These are phyloP conservation scores for Daldinia concentrica DNA, from an alignment of 495 filamentous ascomycete species.

Conservation along the genomic window DNA sequence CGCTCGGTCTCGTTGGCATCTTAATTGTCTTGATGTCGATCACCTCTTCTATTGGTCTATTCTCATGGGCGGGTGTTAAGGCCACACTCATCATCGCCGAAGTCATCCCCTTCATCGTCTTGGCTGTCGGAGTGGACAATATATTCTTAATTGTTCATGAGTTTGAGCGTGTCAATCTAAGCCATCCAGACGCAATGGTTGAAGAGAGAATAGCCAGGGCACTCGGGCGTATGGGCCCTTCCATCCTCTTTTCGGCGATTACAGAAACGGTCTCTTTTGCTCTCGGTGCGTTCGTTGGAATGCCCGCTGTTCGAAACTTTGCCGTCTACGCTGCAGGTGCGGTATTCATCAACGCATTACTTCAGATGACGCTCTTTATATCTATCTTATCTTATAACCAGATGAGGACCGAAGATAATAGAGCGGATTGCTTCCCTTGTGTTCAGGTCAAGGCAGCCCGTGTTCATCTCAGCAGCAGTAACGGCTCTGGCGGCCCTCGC, in stretches of 20 bases:
- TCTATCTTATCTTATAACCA: slow-evolving; percentile 92
- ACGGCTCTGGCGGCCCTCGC: slow-evolving; percentile 48
- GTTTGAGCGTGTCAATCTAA: slow-evolving; percentile 93
- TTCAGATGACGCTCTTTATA: slow-evolving; percentile 97
- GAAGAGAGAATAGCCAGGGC: slow-evolving; percentile 84
- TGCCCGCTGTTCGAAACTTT: slow-evolving; percentile 98
- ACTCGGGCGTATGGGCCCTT: slow-evolving; percentile 92
- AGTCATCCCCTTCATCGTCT: slow-evolving; percentile 95
- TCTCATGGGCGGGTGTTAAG: slow-evolving; percentile 87
- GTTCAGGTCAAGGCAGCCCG: slow-evolving; percentile 74
- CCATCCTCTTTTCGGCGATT: slow-evolving; percentile 91
- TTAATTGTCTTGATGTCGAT: slow-evolving; percentile 97
- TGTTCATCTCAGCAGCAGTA: slow-evolving; percentile 55
- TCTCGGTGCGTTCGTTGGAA: slow-evolving; percentile 90
- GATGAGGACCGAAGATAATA: slow-evolving; percentile 79
- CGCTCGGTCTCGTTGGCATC: slow-evolving; percentile 90
- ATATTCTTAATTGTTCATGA: slow-evolving; percentile 99
- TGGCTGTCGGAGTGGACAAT: slow-evolving; percentile 97
- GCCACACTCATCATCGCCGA: slow-evolving; percentile 98
- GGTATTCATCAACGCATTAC: slow-evolving; percentile 92
- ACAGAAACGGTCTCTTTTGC: slow-evolving; percentile 95
- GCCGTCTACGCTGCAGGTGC: slow-evolving; percentile 95
- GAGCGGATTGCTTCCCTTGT: slow-evolving; percentile 95
- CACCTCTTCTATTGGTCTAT: slow-evolving; percentile 90
- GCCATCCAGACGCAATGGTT: slow-evolving; percentile 84